Conservation (phyloP, 352 stramenopile species). For the Phytopythium vexans region DNA sequence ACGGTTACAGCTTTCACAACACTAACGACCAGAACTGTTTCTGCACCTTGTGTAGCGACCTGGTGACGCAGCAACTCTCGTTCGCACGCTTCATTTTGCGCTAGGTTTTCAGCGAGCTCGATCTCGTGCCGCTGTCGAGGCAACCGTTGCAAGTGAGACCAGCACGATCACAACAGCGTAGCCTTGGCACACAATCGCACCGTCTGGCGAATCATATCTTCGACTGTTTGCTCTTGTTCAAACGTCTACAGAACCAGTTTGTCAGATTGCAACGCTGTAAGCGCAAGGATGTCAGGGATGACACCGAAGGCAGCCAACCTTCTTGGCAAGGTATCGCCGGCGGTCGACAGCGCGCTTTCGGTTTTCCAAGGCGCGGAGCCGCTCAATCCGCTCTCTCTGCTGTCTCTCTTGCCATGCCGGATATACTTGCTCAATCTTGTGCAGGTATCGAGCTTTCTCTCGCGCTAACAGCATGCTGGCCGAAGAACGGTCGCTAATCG, state of each 20-base stretch:
- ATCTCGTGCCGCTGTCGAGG: constrained; percentile 62
- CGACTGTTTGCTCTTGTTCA: constrained; percentile 72
- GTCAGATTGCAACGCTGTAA: background rate
- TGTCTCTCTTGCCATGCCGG: constrained; percentile 72
- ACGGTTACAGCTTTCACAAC: background rate
- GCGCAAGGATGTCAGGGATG: background rate
- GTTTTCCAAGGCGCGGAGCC: constrained; percentile 58
- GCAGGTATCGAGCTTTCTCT: constrained; percentile 60
- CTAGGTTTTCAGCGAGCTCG: constrained; percentile 63
- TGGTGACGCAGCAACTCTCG: constrained; percentile 57
- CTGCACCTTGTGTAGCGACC: constrained; percentile 40
- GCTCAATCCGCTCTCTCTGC: constrained; percentile 47
- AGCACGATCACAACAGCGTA: background rate
- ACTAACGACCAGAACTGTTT: background rate
- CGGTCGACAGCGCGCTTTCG: constrained; percentile 73
- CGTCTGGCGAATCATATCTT: constrained; percentile 66
- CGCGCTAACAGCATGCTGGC: constrained; percentile 39
- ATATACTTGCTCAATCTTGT: constrained; percentile 62
- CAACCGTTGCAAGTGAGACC: background rate
- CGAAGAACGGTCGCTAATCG: constrained; percentile 41
- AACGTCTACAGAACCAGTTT: constrained; percentile 46
- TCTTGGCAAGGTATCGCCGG: constrained; percentile 64
- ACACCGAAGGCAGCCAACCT: constrained; percentile 27
- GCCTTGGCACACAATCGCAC: constrained; percentile 19
- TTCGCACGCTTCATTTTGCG: constrained; percentile 74